A percentile compares a stretch with the other conserved stretches of the same genome.
Evolutionary conservation across 768 basidiomycete genomes (phyloP).

Genomic region (Macrolepiota fuliginosa): DNA sequence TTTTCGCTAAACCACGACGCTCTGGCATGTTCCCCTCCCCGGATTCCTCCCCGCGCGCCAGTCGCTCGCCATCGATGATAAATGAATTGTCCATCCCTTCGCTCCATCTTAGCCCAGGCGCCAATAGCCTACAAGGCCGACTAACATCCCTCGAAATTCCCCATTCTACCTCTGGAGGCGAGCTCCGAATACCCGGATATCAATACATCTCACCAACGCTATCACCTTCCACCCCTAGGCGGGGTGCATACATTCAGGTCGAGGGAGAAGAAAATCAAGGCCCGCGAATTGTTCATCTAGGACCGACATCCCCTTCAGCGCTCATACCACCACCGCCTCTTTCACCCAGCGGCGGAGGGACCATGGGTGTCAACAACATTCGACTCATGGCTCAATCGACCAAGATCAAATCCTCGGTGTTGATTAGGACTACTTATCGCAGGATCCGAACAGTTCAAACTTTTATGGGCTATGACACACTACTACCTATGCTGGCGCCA

Average conservation of each 20-base stretch:
- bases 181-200: slow-evolving; percentile 23
- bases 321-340: slow-evolving; percentile 32
- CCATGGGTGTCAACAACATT: slow-evolving; percentile 7
- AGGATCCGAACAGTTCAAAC: slow-evolving; percentile 62
- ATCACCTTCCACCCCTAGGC: slow-evolving; percentile 24
- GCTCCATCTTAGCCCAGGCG: slow-evolving; percentile 32
- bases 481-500: slow-evolving; percentile 46
- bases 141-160: slow-evolving; percentile 6
- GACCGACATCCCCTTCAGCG: slow-evolving; percentile 42
- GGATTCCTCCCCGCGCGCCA: slow-evolving; percentile 41
- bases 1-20: slow-evolving; percentile 57
- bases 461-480: slow-evolving; percentile 57
- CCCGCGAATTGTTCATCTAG: slow-evolving; percentile 58
- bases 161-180: slow-evolving; percentile 2
- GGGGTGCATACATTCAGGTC: slow-evolving; percentile 6
- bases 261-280: slow-evolving; percentile 14
- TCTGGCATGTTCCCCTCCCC: slow-evolving; percentile 42
- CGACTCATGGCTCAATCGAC: slow-evolving; percentile 31
- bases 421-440: slow-evolving; percentile 57
- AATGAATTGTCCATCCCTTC: slow-evolving; percentile 20
- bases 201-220: slow-evolving; percentile 28
- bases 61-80: slow-evolving; percentile 29
- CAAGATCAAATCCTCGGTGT: slow-evolving; percentile 46
- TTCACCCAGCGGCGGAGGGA: slow-evolving; percentile 19
- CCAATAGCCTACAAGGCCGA: slow-evolving; percentile 7